Evolutionary conservation across 1,284 basidiomycete species (phyloP).

Genomic region (Mycosarcoma mackinlayi): DNA sequence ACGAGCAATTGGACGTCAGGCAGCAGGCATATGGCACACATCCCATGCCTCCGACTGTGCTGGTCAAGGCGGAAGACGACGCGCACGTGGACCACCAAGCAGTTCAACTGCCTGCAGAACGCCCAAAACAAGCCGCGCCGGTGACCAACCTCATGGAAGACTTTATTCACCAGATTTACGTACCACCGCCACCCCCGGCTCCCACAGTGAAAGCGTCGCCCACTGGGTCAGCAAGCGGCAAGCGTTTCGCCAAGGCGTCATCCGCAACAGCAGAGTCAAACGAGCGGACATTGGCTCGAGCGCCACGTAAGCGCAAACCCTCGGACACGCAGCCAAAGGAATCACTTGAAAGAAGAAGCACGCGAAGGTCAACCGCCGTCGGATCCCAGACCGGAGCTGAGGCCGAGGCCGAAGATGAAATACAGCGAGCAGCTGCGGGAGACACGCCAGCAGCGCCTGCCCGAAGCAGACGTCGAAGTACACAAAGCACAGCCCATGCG

Average conservation of each 20-base stretch:
- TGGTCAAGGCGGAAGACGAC: slow-evolving; percentile 28
- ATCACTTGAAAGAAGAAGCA: slow-evolving; percentile 29
- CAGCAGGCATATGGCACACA: slow-evolving; percentile 31
- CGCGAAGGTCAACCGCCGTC: slow-evolving; percentile 20
- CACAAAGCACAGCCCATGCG: slow-evolving; percentile 16
- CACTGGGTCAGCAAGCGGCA: slow-evolving; percentile 3
- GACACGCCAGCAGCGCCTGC: background rate
- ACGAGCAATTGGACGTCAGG: slow-evolving; percentile 22
- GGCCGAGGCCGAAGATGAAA: background rate
- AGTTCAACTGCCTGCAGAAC: background rate
- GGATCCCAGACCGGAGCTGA: slow-evolving; percentile 12
- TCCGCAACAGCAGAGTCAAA: slow-evolving; percentile 2
- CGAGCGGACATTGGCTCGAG: slow-evolving; percentile 9
- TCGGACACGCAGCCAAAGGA: slow-evolving; percentile 11
- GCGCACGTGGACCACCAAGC: slow-evolving; percentile 2
- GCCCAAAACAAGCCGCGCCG: slow-evolving; percentile 6
- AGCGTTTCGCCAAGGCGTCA: background rate
- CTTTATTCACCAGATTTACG: slow-evolving; percentile 41
- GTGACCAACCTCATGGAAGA: slow-evolving; percentile 51
- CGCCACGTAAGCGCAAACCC: slow-evolving; percentile 31
- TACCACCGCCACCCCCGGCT: slow-evolving; percentile 15
- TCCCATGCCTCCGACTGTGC: slow-evolving; percentile 24
- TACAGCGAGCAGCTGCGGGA: background rate
- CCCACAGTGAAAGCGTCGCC: slow-evolving; percentile 2
- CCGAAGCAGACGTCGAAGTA: slow-evolving; percentile 24